Conservation (phyloP, 2,329 filamentous ascomycete species). For the Tympanopsis confertula region DNA sequence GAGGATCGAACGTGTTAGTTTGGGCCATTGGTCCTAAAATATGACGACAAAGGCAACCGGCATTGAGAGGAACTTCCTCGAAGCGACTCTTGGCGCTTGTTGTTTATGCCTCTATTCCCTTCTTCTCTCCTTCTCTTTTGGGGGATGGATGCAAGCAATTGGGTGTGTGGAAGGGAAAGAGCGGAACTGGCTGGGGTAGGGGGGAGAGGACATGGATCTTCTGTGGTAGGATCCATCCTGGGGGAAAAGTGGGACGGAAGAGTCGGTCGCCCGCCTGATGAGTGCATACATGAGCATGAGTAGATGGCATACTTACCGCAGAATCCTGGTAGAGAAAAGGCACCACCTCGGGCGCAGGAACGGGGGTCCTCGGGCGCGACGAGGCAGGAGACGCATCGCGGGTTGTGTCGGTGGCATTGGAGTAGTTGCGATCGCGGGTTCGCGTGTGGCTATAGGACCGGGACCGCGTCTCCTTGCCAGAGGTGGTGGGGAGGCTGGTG, state of each 20-base stretch:
- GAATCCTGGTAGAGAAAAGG: constrained; percentile 93
- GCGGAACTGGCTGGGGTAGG: too few relatives aligned
- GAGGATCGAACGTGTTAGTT: constrained; percentile 2
- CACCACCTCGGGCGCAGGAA: constrained; percentile 83
- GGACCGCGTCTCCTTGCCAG: constrained; percentile 33
- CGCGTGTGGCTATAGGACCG: constrained; percentile 36
- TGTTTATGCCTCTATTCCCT: too few relatives aligned
- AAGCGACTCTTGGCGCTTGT: too few relatives aligned
- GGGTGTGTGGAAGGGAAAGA: too few relatives aligned
- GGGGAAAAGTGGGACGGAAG: too few relatives aligned
- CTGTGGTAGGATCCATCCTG: too few relatives aligned
- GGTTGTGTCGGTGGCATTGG: constrained; percentile 61
- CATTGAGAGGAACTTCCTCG: too few relatives aligned
- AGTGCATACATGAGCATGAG: too few relatives aligned
- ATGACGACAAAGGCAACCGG: constrained; percentile 2
- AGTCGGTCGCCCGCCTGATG: too few relatives aligned
- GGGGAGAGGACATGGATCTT: too few relatives aligned
- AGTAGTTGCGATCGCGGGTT: constrained; percentile 70
- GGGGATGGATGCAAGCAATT: too few relatives aligned
- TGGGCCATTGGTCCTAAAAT: constrained; percentile 2
- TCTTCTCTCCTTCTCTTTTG: too few relatives aligned
- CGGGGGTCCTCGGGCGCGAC: constrained; percentile 72
- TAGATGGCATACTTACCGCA: constrained; percentile 59
- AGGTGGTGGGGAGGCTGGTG: constrained; percentile 40
- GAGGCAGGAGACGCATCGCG: constrained; percentile 64